A percentile compares a stretch with the other conserved stretches of the same genome.
These are phyloP conservation scores for Cucurbitaria berberidis DNA, from an alignment of 2,329 filamentous ascomycete genomes.

Conservation along the genomic window DNA sequence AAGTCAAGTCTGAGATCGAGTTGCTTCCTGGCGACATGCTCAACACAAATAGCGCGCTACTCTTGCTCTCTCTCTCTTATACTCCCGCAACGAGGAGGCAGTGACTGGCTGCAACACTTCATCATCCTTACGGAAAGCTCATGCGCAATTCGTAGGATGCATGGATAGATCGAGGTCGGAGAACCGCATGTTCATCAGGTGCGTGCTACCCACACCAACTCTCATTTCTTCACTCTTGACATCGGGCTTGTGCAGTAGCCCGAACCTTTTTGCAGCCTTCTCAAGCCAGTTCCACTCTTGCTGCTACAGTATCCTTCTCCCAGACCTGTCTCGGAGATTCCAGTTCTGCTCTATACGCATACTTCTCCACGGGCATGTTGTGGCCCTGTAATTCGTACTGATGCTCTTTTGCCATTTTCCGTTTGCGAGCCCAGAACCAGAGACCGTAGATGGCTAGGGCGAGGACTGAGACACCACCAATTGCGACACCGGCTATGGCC, in stretches of 20 bases:
- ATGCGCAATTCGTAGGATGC: background rate
- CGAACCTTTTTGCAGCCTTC: background rate
- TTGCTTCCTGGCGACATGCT: background rate
- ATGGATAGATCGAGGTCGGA: background rate
- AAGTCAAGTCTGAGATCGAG: background rate
- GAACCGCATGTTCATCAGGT: background rate
- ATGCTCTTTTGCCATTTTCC: background rate
- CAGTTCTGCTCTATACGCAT: conserved; percentile 2
- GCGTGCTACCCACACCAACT: background rate
- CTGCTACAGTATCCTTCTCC: background rate
- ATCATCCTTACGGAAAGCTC: background rate
- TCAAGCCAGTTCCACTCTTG: background rate
- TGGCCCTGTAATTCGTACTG: conserved; percentile 1
- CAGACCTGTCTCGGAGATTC: background rate
- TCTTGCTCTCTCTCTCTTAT: background rate
- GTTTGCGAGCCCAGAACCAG: conserved; percentile 2
- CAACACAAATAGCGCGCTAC: background rate
- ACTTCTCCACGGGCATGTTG: background rate
- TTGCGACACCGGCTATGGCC: conserved; percentile 18
- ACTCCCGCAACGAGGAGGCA: background rate
- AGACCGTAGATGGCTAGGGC: background rate
- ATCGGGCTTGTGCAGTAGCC: background rate
- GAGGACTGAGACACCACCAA: conserved; percentile 7
- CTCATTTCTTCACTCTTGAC: background rate
- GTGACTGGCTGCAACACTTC: background rate